Base-by-base conservation (phyloP, 2,329 filamentous ascomycete genomes). In the Pseudogymnoascus verrucosus region DNA sequence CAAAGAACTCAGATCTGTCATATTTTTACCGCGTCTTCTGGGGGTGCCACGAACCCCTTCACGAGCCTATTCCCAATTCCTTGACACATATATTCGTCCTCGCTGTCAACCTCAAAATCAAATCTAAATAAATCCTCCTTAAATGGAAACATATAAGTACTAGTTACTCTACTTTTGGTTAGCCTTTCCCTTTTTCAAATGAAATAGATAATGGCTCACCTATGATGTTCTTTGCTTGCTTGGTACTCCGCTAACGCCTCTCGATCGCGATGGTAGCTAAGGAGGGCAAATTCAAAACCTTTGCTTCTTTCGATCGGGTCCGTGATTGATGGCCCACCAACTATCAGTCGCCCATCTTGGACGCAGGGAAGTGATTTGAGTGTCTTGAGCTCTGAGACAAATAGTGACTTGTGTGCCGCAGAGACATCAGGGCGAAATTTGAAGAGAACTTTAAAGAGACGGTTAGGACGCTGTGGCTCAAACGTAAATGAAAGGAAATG, bases 111-210 rank as follows among this genome's bases (percentile, higher is more conserved):
- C 61, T 68, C 67, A 44, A 69, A 67, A 60, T 69, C 68, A 61
- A 68, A 69, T 57, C 65, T 54, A 14, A 67, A 54, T n/a, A 69
- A 23, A 40, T 68, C 65, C 26, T 69, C 68, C 31, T 66, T 68
- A 12, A 57, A 66, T 6, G 68, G 68, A 61, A 64, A 63, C 21
- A 69, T 54, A 63, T 68, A 69, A 11, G 61, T 64, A 51, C 59
- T 64, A 28, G 63, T 67, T 14, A 68, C 62, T 23, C 67, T 67
- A 31, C 31, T 2, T 16, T 36, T 28, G 11, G 63, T 64, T 28
- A 65, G 62, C 37, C 16, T 21, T 14, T 39, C 44, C 31, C 19
- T 40, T 40, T n/a, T 26, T n/a, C 37, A 37, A 6, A 65, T 57
- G 54, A 67, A 47, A 23, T 47, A 26, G 12, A 47, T 14, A 47